Evolutionary conservation across 805 yeast genomes (phyloP).

Genomic region (Aciculoconidium aculeatum): DNA sequence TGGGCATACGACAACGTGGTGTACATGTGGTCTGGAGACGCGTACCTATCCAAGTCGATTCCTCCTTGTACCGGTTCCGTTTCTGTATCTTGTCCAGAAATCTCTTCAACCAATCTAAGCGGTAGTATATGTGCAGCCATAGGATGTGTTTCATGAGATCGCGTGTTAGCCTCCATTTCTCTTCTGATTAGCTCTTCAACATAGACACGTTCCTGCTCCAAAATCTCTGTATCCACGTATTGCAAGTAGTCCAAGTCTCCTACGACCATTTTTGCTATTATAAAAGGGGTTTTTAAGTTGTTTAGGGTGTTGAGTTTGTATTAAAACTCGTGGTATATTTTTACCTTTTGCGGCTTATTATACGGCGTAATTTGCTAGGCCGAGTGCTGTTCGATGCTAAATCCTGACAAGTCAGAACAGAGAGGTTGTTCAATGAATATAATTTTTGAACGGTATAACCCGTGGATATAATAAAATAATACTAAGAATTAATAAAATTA

Average conservation of each 20-base stretch:
- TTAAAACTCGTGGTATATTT: too few species aligned
- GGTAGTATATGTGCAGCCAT: conserved; percentile 8
- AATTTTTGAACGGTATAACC: too few species aligned
- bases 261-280: background rate
- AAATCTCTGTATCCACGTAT: conserved; percentile 2
- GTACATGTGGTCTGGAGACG: conserved; percentile 15
- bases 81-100: conserved; percentile 20
- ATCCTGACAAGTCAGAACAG: too few species aligned
- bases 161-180: too few species aligned
- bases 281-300: background rate
- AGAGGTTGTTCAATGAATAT: too few species aligned
- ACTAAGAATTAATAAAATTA: too few species aligned
- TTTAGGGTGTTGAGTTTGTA: too few species aligned
- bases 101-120: conserved; percentile 15
- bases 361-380: too few species aligned
- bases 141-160: too few species aligned
- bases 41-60: conserved; percentile 25
- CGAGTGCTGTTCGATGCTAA: too few species aligned
- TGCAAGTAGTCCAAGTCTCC: conserved; percentile 4
- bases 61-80: conserved; percentile 23
- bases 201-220: conserved; percentile 23
- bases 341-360: too few species aligned
- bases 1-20: conserved; percentile 36
- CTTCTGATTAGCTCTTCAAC: conserved; percentile 29
- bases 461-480: too few species aligned